Base-by-base conservation (phyloP, 768 basidiomycete genomes). In the Boletus pseudo-olivaceus region DNA sequence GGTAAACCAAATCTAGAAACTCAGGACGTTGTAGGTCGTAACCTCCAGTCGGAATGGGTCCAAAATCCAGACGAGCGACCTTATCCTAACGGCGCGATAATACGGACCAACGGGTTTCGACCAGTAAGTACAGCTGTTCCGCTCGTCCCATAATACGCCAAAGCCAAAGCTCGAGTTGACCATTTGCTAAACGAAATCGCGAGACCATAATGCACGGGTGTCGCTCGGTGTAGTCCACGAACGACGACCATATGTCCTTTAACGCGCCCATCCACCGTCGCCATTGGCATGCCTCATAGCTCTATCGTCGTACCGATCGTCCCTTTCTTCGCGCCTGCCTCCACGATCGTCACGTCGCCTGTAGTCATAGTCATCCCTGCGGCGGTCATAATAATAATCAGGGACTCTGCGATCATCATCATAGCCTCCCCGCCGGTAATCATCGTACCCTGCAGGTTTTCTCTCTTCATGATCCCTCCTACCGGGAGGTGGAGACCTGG, bases 391-490 rank as follows among this genome's bases (percentile, higher is more conserved):
- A 84, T 87, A 83, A 78, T 81, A 82, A 80, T 90, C 86, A 84
- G 87, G 87, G 71, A 75, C 81, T 84, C 82, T 84, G 77, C 82
- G 87, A 73, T 85, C 85, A 84, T 88, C 87, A 83, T 84, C 74
- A 62, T 78, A 83, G 67, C 82, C 84, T 67, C 87, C 88, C 74
- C 90, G 85, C 73, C 90, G 85, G 73, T 83, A 79, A 82, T 90
- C 87, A 83, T 91, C 90, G 84, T 90, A 89, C 84, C 88, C 88
- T 85, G 87, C 86, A 84, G 87, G 82, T 81, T 87, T 86, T 82
- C 79, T 84, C 75, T 90, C 88, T 78, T 90, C 88, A 74, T 76
- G 76, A 66, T 90, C 87, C 80, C 89, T 87, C 80, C 78, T 81
- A 55, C 83, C 80, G 62, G 88, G 85, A 69, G 71, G 69, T 48